Percentiles rank a stretch among this genome's conserved stretches.
Evolutionary conservation across 169 alveolate species (phyloP).

Genomic region (Cryptosporidium sp.): DNA sequence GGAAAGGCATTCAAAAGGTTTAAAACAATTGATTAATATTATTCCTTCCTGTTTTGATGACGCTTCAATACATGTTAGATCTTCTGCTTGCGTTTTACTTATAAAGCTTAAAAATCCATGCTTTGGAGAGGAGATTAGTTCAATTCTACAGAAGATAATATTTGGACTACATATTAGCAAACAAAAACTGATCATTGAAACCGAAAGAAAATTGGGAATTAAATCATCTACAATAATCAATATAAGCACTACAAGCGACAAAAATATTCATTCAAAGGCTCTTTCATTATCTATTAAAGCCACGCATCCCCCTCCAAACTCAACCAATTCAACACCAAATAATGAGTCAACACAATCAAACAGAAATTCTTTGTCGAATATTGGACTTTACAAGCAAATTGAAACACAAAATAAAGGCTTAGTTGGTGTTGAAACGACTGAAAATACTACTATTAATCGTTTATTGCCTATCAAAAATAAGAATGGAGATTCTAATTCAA

Average conservation of each 20-base stretch:
- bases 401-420: constrained; percentile 14
- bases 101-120: constrained; percentile 39
- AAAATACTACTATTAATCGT: not conserved
- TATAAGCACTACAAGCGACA: not conserved
- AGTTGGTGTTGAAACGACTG: not conserved
- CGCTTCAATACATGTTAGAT: constrained; percentile 53
- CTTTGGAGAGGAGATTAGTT: constrained; percentile 28
- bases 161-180: constrained; percentile 24
- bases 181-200: constrained; percentile 34
- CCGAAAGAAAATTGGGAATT: constrained; percentile 41
- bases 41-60: constrained; percentile 64
- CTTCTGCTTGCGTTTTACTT: constrained; percentile 31
- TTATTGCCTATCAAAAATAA: not conserved
- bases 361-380: not conserved
- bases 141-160: constrained; percentile 2
- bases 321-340: constrained; percentile 9
- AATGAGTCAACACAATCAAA: not conserved
- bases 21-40: constrained; percentile 39
- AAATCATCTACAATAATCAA: not conserved
- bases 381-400: not conserved
- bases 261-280: not conserved
- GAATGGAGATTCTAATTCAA: not conserved
- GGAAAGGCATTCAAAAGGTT: constrained; percentile 57
- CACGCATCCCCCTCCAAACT: constrained; percentile 4
- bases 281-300: not conserved